Percentiles rank a stretch among this genome's conserved stretches.
Evolutionary conservation across 2,329 filamentous ascomycete genomes (phyloP).

Genomic region (Aspergillus jensenii): DNA sequence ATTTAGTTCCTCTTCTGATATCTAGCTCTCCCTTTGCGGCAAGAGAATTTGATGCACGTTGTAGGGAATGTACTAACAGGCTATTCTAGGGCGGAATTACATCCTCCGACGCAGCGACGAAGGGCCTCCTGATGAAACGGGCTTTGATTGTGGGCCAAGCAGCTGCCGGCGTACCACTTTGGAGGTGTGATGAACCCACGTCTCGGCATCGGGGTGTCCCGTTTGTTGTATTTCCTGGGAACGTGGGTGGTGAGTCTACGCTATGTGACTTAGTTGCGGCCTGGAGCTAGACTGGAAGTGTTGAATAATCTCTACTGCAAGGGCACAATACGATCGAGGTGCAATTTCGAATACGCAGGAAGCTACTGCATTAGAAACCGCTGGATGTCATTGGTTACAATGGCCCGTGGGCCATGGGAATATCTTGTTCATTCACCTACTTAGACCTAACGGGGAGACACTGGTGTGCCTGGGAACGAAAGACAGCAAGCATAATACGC

Average conservation of each 20-base stretch:
- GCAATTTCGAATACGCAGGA: no score
- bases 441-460: slow-evolving; percentile 23
- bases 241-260: slow-evolving; percentile 54
- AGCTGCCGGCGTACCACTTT: slow-evolving; percentile 58
- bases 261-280: slow-evolving; percentile 48
- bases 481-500: slow-evolving; percentile 19
- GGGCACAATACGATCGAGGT: no score
- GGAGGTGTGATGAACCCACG: slow-evolving; percentile 56
- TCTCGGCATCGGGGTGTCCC: slow-evolving; percentile 53
- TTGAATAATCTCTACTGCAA: neutral
- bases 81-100: slow-evolving; percentile 55
- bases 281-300: slow-evolving; percentile 28
- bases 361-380: neutral
- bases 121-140: slow-evolving; percentile 54
- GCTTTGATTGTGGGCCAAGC: slow-evolving; percentile 59
- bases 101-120: slow-evolving; percentile 58
- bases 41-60: neutral
- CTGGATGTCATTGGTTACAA: neutral
- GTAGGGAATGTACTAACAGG: neutral
- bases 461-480: slow-evolving; percentile 16
- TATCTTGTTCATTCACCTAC: slow-evolving; percentile 21
- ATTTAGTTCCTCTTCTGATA: no score
- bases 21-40: no score
- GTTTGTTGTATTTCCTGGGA: slow-evolving; percentile 60
- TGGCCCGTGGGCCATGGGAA: slow-evolving; percentile 25